Conservation (phyloP, 208 protist genomes). For the Trypanosoma cruzi region DNA sequence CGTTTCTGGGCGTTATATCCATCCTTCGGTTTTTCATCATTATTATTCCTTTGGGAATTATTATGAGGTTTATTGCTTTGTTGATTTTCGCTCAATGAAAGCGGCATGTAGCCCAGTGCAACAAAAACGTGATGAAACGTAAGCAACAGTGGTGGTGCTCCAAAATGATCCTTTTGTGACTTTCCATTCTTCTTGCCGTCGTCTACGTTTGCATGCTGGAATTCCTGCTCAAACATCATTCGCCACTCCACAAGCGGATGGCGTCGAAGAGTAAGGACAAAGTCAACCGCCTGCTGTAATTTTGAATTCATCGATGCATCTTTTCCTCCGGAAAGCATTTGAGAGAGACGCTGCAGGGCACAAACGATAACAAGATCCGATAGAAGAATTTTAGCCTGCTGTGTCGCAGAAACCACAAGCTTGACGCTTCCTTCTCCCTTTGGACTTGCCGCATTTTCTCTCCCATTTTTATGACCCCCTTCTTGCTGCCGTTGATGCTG, state of each 20-base stretch:
- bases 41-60: background rate
- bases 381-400: slow-evolving; percentile 26
- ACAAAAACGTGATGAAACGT: slow-evolving; percentile 41
- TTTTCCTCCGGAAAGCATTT: slow-evolving; percentile 9
- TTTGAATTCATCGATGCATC: background rate
- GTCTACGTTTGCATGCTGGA: background rate
- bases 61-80: background rate
- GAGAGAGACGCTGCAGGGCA: slow-evolving; percentile 48
- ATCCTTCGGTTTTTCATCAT: background rate
- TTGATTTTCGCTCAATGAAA: slow-evolving; percentile 16
- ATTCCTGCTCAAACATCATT: slow-evolving; percentile 14
- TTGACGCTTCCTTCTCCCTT: background rate
- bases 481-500: slow-evolving; percentile 1
- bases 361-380: slow-evolving; percentile 36
- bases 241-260: slow-evolving; percentile 28
- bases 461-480: slow-evolving; percentile 8
- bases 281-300: slow-evolving; percentile 16
- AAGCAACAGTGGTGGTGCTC: slow-evolving; percentile 31
- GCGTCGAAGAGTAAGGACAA: slow-evolving; percentile 14
- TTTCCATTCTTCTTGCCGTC: background rate
- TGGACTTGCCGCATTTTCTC: background rate
- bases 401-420: background rate
- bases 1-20: background rate
- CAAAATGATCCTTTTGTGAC: background rate
- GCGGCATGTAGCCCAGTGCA: slow-evolving; percentile 47